These are phyloP conservation scores for Apiotrichum mycotoxinovorans DNA, from an alignment of 1,284 basidiomycete species.

Conservation along the genomic window DNA sequence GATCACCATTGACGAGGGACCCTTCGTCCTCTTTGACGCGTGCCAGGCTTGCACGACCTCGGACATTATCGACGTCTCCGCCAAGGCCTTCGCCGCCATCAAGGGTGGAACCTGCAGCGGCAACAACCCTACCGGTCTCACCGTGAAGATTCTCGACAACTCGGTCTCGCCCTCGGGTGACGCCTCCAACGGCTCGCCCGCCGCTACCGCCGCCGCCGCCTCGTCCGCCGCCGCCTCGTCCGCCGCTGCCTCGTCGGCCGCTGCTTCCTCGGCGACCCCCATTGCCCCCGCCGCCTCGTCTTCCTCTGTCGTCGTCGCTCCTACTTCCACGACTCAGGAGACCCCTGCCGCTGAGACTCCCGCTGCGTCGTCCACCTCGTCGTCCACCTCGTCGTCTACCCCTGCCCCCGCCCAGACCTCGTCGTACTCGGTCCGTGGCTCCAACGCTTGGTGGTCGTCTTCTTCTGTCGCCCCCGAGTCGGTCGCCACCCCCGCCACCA, in stretches of 20 bases:
- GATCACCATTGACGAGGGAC: conserved; percentile 32
- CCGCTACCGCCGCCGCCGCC: not conserved
- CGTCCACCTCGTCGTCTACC: not conserved
- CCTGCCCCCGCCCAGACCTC: not conserved
- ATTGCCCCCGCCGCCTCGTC: conserved; percentile 3
- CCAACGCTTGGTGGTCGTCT: not conserved
- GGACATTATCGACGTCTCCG: conserved; percentile 34
- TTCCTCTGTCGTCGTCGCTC: no score
- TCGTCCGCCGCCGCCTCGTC: no score
- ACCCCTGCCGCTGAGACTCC: not conserved
- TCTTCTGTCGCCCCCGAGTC: not conserved
- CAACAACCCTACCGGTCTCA: conserved; percentile 25
- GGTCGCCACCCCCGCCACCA: not conserved
- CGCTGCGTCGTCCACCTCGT: not conserved
- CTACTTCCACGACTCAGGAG: not conserved
- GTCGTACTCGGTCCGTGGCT: conserved; percentile 1
- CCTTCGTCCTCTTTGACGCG: conserved; percentile 34
- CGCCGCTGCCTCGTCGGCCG: not conserved
- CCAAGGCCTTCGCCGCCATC: conserved; percentile 17
- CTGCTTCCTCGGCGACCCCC: not conserved
- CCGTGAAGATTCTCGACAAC: conserved; percentile 32
- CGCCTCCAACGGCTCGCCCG: not conserved
- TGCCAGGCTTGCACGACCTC: conserved; percentile 28
- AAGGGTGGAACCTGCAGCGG: conserved; percentile 25
- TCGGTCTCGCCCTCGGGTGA: conserved; percentile 1